A percentile compares a stretch with the other conserved stretches of the same genome.
Evolutionary conservation across 2,329 filamentous ascomycete species (phyloP).

Genomic region (Colletotrichum liriopes): DNA sequence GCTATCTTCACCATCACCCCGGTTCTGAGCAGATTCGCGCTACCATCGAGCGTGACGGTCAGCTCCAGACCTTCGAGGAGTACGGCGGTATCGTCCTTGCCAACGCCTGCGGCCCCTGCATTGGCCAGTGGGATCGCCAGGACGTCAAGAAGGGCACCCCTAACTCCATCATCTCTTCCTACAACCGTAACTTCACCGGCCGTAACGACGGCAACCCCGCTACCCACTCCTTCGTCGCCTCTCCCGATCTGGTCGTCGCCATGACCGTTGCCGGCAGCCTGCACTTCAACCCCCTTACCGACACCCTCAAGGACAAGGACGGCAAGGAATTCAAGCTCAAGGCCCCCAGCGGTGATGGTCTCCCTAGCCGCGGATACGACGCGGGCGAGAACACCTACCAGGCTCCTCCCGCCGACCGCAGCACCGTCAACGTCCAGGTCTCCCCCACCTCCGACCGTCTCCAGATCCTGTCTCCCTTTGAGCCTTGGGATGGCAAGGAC

Average conservation of each 20-base stretch:
- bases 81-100: slow-evolving; percentile 95
- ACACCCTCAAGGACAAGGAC: slow-evolving; percentile 93
- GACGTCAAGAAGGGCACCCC: slow-evolving; percentile 96
- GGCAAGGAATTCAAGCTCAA: slow-evolving; percentile 96
- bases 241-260: slow-evolving; percentile 90
- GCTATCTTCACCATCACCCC: slow-evolving; percentile 92
- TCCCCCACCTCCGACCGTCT: slow-evolving; percentile 94
- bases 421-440: slow-evolving; percentile 82
- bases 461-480: slow-evolving; percentile 90
- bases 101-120: slow-evolving; percentile 94
- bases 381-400: slow-evolving; percentile 95
- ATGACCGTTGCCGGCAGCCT: slow-evolving; percentile 87
- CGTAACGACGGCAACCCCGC: slow-evolving; percentile 97
- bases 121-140: slow-evolving; percentile 94
- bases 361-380: slow-evolving; percentile 89
- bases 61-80: slow-evolving; percentile 95
- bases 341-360: slow-evolving; percentile 83
- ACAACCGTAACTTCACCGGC: slow-evolving; percentile 99
- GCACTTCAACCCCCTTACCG: slow-evolving; percentile 95
- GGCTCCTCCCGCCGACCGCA: slow-evolving; percentile 87
- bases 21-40: slow-evolving; percentile 97
- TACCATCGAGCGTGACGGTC: slow-evolving; percentile 91
- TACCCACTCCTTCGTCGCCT: slow-evolving; percentile 94
- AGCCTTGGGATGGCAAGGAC: slow-evolving; percentile 93
- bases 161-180: slow-evolving; percentile 98